These are phyloP conservation scores for Penicillium subrubescens DNA, from an alignment of 495 filamentous ascomycete species.

Conservation along the genomic window DNA sequence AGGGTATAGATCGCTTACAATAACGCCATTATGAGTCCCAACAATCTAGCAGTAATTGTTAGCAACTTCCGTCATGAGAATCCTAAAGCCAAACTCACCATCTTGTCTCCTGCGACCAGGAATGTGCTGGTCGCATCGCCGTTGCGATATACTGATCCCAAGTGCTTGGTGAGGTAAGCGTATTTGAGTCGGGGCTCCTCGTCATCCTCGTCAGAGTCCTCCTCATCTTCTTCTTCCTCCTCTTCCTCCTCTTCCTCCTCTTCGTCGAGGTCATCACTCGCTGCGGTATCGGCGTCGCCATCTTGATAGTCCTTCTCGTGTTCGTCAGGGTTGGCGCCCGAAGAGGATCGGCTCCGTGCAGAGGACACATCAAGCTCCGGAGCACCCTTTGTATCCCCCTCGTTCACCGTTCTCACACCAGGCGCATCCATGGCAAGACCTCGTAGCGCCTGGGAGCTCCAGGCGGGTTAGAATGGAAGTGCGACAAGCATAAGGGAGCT, in stretches of 20 bases:
- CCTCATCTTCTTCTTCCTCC: slow-evolving; percentile 52
- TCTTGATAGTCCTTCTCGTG: slow-evolving; percentile 20
- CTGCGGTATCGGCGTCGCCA: slow-evolving; percentile 28
- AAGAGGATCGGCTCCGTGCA: slow-evolving; percentile 26
- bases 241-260: slow-evolving; percentile 31
- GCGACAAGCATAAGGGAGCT: slow-evolving; percentile 21
- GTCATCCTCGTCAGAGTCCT: slow-evolving; percentile 79
- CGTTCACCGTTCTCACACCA: slow-evolving; percentile 41
- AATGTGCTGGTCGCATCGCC: slow-evolving; percentile 92
- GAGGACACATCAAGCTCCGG: slow-evolving; percentile 23
- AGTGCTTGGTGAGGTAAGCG: slow-evolving; percentile 74
- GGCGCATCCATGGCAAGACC: slow-evolving; percentile 48
- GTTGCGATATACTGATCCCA: slow-evolving; percentile 84
- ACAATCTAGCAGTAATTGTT: slow-evolving; percentile 62
- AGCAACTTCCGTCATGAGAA: slow-evolving; percentile 1
- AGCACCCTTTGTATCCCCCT: slow-evolving; percentile 23
- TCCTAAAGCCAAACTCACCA: slow-evolving; percentile 57
- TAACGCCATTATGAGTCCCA: slow-evolving; percentile 95
- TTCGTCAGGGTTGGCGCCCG: slow-evolving; percentile 23
- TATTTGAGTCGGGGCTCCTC: slow-evolving; percentile 98
- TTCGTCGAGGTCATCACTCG: slow-evolving; percentile 26
- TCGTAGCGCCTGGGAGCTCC: slow-evolving; percentile 33
- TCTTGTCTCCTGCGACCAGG: slow-evolving; percentile 90
- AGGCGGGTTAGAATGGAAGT: slow-evolving; percentile 21
- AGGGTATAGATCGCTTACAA: slow-evolving; percentile 61